These are phyloP conservation scores for Aspergillus sp. DNA, from an alignment of 2,329 filamentous ascomycete genomes.

Conservation along the genomic window DNA sequence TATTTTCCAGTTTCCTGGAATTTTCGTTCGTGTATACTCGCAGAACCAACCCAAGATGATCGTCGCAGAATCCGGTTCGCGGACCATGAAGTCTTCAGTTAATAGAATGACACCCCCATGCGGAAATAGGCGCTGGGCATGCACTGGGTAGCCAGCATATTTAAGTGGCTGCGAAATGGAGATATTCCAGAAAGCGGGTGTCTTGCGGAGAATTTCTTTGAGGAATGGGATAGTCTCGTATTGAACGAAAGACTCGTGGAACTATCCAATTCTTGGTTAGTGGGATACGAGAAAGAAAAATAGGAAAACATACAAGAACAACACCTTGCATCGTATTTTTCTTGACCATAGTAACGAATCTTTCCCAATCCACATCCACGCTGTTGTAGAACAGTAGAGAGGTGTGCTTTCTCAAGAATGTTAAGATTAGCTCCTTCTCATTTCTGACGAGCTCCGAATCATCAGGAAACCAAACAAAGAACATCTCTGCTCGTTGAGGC, in stretches of 20 bases:
- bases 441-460: constrained; percentile 14
- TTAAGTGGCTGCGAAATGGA: constrained; percentile 29
- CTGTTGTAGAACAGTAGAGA: constrained; percentile 31
- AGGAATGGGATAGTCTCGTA: constrained; percentile 31
- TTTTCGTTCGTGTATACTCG: constrained; percentile 19
- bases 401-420: constrained; percentile 26
- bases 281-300: not conserved
- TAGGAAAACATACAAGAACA: constrained; percentile 35
- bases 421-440: constrained; percentile 28
- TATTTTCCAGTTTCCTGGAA: constrained; percentile 36
- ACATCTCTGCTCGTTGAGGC: constrained; percentile 22
- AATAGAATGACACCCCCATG: constrained; percentile 39
- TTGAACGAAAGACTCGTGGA: constrained; percentile 36
- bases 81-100: constrained; percentile 41
- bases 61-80: constrained; percentile 28
- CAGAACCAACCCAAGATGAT: constrained; percentile 40
- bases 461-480: constrained; percentile 37
- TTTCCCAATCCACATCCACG: constrained; percentile 34
- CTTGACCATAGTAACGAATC: constrained; percentile 24
- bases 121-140: constrained; percentile 40
- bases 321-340: constrained; percentile 22
- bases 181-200: constrained; percentile 37
- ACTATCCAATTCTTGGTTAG: constrained; percentile 24
- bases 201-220: constrained; percentile 20
- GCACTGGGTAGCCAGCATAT: constrained; percentile 18